Evolutionary conservation across 257 asterid species (phyloP), one percentile per base, ranked within the genome.

Genomic region (Pogostemon cablin): DNA sequence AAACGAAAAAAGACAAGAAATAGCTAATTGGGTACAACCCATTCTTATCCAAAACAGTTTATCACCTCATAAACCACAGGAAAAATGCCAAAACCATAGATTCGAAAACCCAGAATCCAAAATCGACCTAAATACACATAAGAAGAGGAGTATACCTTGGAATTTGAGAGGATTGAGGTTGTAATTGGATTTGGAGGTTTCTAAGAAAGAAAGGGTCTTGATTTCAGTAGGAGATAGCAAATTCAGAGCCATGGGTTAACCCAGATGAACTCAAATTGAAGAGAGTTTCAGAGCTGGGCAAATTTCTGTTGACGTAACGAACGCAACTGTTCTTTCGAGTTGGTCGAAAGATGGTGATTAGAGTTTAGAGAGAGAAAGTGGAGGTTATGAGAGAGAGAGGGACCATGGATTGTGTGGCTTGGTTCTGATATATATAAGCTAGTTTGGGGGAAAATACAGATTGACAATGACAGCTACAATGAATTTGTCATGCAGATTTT

Each of bases 171-270:
- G 86, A 79, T 67, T 85, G 62, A 86, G 83, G 75, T 46, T 85
- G 86, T 72, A 83, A 76, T 57, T 83, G 64, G 89, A 79, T 73
- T 87, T 93, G 53, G 92, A 83, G 58, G 89, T 80, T 35, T 91
- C 96, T 86, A 85, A 84, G 90, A 93, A 93, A 41, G 97, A 89
- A 32, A 85, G 76, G n/a, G 91, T 11, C 87, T 85, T 91, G 69
- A 89, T 76, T 74, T 93, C 96, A 73, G 91, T 56, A 4, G 91
- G 95, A 15, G 96, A 75, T 0, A 82, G 64, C 83, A 89, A 73
- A 83, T 87, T 91, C 53, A 93, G 77, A 73, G 81, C 77, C 81
- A 80, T 76, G 49, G 34, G 59, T 78, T 47, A 37, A 42, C 69
- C 54, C 39, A 40, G 32, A 55, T 4, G 32, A 15, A 65, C 50